Evolutionary conservation across 1,139 yeast genomes (phyloP).

Genomic region (Pichia sp.): DNA sequence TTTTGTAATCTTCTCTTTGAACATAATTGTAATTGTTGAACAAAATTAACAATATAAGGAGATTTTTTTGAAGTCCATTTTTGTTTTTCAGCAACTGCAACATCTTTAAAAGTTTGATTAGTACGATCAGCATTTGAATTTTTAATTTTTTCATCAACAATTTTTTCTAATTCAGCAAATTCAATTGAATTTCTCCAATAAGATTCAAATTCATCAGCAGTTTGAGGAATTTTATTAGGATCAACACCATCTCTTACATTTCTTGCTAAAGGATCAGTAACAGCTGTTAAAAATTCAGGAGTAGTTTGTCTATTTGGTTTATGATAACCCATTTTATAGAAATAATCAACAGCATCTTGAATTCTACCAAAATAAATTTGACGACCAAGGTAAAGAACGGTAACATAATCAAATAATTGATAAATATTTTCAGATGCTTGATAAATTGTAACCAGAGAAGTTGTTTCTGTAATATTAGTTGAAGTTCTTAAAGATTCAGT

Average conservation of each 20-base stretch:
- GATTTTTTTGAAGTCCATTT: slow-evolving; percentile 33
- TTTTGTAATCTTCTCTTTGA: slow-evolving; percentile 43
- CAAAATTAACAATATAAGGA: slow-evolving; percentile 39
- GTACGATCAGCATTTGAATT: slow-evolving; percentile 29
- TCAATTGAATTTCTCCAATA: slow-evolving; percentile 40
- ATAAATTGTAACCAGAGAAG: slow-evolving; percentile 72
- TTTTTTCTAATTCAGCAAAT: slow-evolving; percentile 29
- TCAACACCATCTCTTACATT: slow-evolving; percentile 44
- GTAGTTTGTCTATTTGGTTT: slow-evolving; percentile 77
- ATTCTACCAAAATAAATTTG: slow-evolving; percentile 71
- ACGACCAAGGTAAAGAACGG: slow-evolving; percentile 68
- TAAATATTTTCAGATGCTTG: slow-evolving; percentile 80
- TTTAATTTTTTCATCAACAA: slow-evolving; percentile 22
- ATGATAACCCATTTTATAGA: slow-evolving; percentile 58
- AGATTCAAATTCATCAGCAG: slow-evolving; percentile 44
- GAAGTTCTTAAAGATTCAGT: slow-evolving; percentile 60
- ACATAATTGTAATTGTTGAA: slow-evolving; percentile 42
- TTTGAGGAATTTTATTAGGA: slow-evolving; percentile 23
- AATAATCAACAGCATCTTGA: slow-evolving; percentile 52
- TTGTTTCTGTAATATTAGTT: slow-evolving; percentile 51
- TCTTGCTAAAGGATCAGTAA: slow-evolving; percentile 54
- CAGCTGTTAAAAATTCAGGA: slow-evolving; percentile 74
- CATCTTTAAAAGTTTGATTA: slow-evolving; percentile 24
- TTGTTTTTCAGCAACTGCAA: slow-evolving; percentile 35
- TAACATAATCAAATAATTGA: slow-evolving; percentile 66